Base-by-base conservation (phyloP, 106 monocot genomes). In the Gastrodia elata region DNA sequence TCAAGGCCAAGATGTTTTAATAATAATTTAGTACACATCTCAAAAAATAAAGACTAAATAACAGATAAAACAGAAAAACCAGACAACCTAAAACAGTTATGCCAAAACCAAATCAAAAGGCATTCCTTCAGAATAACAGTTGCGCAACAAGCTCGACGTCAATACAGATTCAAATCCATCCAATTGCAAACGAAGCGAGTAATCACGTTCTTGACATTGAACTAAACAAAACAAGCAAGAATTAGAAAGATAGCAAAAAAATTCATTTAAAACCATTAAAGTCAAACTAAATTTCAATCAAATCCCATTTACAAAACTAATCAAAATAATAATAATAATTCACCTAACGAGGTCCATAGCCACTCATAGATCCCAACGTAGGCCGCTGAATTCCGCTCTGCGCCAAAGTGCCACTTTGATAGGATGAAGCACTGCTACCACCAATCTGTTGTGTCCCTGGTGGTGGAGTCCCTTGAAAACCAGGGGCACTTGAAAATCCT, bases 321-420 rank as follows among this genome's bases (percentile, higher is more conserved):
- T 34, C 13, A 42, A 16, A 39, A 8, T 18, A 36, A 44, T 44
- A 44, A 64, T 20, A 73, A 16, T 41, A 69, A n/a, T 79, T 65
- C 84, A 86, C 95, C 85, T 90, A 90, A 34, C 80, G 82, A 22
- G 55, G 77, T 33, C 82, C 80, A 76, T 82, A 89, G 71, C 89
- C 89, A 68, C 86, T 83, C 87, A 89, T 86, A 13, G 65, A 72
- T 4, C 87, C 88, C 42, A 84, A 68, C 38, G 79, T 71, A 14
- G 91, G 80, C 74, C 88, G 78, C 72, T 69, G 38, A 49, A 75
- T 26, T 65, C 71, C 73, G 40, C 67, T 74, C 76, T 79, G 86
- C 6, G 73, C 83, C 64, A 80, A 74, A 4, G 73, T 68, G 9
- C 72, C 79, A 69, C 65, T 74, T 68, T 88, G 94, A 79, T 91